A percentile compares a stretch with the other conserved stretches of the same genome.
phyloP scores from a whole-genome alignment of 306 rosid species.

The Betula pendula region DNA sequence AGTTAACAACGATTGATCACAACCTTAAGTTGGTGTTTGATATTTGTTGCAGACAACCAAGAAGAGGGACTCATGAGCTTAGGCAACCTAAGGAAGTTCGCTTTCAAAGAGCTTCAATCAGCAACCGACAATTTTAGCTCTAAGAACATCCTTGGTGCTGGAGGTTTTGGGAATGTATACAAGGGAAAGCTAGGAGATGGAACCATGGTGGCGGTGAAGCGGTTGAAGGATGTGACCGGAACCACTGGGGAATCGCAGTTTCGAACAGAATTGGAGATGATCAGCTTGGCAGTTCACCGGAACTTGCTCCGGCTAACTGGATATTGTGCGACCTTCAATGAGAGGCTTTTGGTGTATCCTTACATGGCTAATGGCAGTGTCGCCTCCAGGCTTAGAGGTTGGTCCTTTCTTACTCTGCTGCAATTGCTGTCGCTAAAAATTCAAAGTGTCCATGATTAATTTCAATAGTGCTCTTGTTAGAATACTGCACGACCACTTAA shows the following conservation, averaged over 20 bases:
- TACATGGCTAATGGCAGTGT: slow-evolving; percentile 97
- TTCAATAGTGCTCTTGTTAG: not conserved
- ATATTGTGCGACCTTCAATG: slow-evolving; percentile 76
- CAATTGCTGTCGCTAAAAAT: not conserved
- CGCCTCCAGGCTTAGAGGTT: slow-evolving; percentile 92
- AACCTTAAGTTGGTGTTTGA: not conserved
- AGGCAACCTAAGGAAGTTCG: slow-evolving; percentile 82
- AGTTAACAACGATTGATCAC: not conserved
- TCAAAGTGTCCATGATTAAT: not conserved
- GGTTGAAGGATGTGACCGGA: slow-evolving; percentile 86
- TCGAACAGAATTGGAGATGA: slow-evolving; percentile 94
- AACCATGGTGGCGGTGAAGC: slow-evolving; percentile 86
- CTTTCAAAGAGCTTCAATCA: slow-evolving; percentile 80
- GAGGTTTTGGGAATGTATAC: slow-evolving; percentile 96
- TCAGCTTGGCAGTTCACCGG: slow-evolving; percentile 94
- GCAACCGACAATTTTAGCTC: slow-evolving; percentile 81
- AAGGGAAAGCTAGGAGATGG: slow-evolving; percentile 86
- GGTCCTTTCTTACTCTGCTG: slow-evolving; percentile 20
- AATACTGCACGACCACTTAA: too few relatives aligned
- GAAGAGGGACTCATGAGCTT: slow-evolving; percentile 78
- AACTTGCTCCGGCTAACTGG: slow-evolving; percentile 85
- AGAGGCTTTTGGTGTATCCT: slow-evolving; percentile 92
- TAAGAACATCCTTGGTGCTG: slow-evolving; percentile 87
- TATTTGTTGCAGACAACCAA: slow-evolving; percentile 51
- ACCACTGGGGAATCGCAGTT: slow-evolving; percentile 90